Conservation (phyloP, 768 basidiomycete genomes). For the Plicaturopsis crispa region DNA sequence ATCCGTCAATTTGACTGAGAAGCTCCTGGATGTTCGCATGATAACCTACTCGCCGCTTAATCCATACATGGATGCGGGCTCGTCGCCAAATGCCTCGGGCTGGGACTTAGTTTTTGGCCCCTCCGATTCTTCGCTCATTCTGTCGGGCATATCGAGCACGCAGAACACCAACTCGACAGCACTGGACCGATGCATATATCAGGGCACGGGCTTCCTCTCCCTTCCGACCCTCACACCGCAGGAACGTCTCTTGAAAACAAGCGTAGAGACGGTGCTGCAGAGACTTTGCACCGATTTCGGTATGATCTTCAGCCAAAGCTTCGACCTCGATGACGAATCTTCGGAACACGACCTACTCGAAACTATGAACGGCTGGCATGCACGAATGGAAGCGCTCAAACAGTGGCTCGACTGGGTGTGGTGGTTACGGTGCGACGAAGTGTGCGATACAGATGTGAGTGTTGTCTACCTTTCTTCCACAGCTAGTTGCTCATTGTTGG, state of each 20-base stretch:
- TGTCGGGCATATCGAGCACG: too few species aligned
- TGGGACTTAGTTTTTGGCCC: constrained; percentile 12
- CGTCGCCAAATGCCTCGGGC: constrained; percentile 12
- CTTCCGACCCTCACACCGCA: constrained; percentile 8
- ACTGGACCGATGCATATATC: constrained; percentile 11
- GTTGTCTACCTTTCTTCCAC: background rate
- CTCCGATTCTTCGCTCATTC: background rate
- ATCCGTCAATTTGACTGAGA: constrained; percentile 7
- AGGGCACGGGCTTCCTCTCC: constrained; percentile 11
- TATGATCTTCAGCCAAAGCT: constrained; percentile 12
- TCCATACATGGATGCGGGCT: constrained; percentile 13
- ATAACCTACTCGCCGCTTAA: constrained; percentile 12
- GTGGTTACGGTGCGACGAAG: constrained; percentile 13
- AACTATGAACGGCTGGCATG: constrained; percentile 8
- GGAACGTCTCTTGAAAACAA: constrained; percentile 8
- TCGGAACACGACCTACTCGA: background rate
- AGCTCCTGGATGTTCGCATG: constrained; percentile 9
- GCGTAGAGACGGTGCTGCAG: constrained; percentile 10
- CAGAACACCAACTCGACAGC: constrained; percentile 11
- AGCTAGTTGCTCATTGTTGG: background rate
- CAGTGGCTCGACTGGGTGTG: constrained; percentile 13
- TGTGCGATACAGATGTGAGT: constrained; percentile 12
- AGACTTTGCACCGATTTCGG: constrained; percentile 14
- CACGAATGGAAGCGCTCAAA: constrained; percentile 6
- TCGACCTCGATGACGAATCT: constrained; percentile 2